Conservation (phyloP, 805 yeast genomes). For the Barnettozyma sucrosica region DNA sequence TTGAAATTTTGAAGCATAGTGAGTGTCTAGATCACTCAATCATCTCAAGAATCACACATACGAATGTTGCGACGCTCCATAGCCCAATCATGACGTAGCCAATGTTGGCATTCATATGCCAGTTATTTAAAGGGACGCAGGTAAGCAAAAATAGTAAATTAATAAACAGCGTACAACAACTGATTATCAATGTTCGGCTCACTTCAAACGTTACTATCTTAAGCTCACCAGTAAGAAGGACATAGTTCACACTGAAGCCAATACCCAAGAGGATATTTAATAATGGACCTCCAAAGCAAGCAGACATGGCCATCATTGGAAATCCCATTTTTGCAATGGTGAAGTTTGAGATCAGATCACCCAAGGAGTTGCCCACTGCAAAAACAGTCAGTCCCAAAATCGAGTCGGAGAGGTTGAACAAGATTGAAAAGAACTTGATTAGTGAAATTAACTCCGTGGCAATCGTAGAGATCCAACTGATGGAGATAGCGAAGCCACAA, state of each 20-base stretch:
- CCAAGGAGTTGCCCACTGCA: conserved; percentile 90
- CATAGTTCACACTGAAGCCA: conserved; percentile 62
- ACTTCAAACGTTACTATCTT: conserved; percentile 31
- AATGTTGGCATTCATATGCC: conserved; percentile 39
- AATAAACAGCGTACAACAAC: conserved; percentile 35
- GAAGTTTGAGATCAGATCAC: conserved; percentile 80
- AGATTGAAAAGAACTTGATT: conserved; percentile 54
- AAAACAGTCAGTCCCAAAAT: conserved; percentile 84
- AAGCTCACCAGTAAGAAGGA: conserved; percentile 24
- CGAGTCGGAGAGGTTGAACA: conserved; percentile 65
- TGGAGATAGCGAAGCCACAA: conserved; percentile 61
- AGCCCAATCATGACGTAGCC: conserved; percentile 30
- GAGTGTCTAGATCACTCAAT: conserved; percentile 1
- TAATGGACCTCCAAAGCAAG: conserved; percentile 93
- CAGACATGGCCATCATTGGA: conserved; percentile 89
- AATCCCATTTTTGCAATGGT: conserved; percentile 81
- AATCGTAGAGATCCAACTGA: conserved; percentile 61
- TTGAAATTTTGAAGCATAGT: no score
- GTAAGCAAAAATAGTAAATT: conserved; percentile 35
- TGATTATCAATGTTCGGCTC: conserved; percentile 32
- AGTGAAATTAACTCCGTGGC: conserved; percentile 50
- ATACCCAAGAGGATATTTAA: conserved; percentile 72
- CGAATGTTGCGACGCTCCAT: conserved; percentile 21
- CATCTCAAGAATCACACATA: conserved; percentile 21
- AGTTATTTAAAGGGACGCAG: conserved; percentile 39